Evolutionary conservation across 441 rosid species (phyloP), one percentile per base, ranked within the genome.

Genomic region (Rhodomyrtus psidioides): DNA sequence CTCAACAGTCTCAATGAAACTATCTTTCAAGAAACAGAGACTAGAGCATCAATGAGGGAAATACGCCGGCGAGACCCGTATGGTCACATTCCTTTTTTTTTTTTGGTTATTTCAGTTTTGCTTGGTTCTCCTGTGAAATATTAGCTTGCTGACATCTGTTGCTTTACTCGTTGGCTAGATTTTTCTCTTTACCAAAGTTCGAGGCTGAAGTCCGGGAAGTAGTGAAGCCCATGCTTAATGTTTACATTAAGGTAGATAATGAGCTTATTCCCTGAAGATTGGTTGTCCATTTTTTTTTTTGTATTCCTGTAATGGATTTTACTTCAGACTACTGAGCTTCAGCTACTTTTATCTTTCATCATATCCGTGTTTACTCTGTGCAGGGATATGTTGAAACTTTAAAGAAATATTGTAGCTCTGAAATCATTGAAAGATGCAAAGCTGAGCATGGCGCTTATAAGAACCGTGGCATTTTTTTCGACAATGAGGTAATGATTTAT

Each of bases 1-100:
- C 53, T 65, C 90, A 89, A 86, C 97, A 97, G 99, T 92, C 91
- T 94, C 74, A 91, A 96, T 87, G 99, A 96, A 86, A 90, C 91
- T 39, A 90, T 97, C 65, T 94, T 94, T 89, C 93, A 92, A 87
- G 99, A 97, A 93, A 97, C 99, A 83, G 99, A 93, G 91, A 91
- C 97, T 85, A 99, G 97, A 70, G 59, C 98, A 86, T 91, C 99
- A 53, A 83, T 91, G 88, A 96, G 94, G 92, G 98, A 96, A 91
- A 96, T 97, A 91, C 91, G 91, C 60, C 93, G 92, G 27, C 91
- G 97, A 87, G 99, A 96, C 92, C 99, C 96, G 98, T 97, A 96
- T 84, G 96, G 60, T 87, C 79, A 42, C 86, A 9, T 75, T 34
- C 34, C 34, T 34, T 34, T 34, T 34, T 34, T 34, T 34, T 34